Evolutionary conservation across 164 flowering plant genomes (phyloP).

Genomic region (Liriodendron chinense): DNA sequence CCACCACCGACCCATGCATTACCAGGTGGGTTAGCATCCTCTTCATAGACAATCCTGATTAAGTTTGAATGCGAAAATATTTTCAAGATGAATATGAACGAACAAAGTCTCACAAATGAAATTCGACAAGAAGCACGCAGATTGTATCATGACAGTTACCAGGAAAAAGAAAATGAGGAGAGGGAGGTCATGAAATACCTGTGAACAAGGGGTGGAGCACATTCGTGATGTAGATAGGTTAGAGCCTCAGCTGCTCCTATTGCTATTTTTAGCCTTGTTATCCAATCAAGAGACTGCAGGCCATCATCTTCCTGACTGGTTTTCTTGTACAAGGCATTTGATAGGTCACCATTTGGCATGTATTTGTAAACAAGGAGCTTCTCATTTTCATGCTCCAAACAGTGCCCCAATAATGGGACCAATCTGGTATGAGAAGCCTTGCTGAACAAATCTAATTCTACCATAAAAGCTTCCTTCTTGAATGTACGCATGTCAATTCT

Average conservation of each 20-base stretch:
- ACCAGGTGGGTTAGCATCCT: too few relatives aligned
- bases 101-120: neutral
- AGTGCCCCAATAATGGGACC: slow-evolving; percentile 88
- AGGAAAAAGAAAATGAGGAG: slow-evolving; percentile 4
- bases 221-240: slow-evolving; percentile 83
- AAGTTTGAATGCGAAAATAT: too few relatives aligned
- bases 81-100: too few relatives aligned
- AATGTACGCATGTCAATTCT: slow-evolving; percentile 45
- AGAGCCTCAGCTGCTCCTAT: slow-evolving; percentile 91
- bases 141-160: neutral
- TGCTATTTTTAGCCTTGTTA: slow-evolving; percentile 91
- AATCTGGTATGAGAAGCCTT: slow-evolving; percentile 72
- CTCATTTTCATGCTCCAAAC: slow-evolving; percentile 76
- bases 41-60: too few relatives aligned
- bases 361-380: slow-evolving; percentile 78
- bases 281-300: slow-evolving; percentile 93
- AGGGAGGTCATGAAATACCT: slow-evolving; percentile 44
- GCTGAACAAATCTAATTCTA: slow-evolving; percentile 71
- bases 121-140: neutral
- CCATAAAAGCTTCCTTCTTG: slow-evolving; percentile 55
- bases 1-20: too few relatives aligned
- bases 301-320: slow-evolving; percentile 48
- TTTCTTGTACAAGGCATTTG: slow-evolving; percentile 67
- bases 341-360: slow-evolving; percentile 88
- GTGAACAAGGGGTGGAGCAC: slow-evolving; percentile 83